These are phyloP conservation scores for Pneumocystis wakefieldiae DNA, from an alignment of 1,139 yeast genomes.

Conservation along the genomic window DNA sequence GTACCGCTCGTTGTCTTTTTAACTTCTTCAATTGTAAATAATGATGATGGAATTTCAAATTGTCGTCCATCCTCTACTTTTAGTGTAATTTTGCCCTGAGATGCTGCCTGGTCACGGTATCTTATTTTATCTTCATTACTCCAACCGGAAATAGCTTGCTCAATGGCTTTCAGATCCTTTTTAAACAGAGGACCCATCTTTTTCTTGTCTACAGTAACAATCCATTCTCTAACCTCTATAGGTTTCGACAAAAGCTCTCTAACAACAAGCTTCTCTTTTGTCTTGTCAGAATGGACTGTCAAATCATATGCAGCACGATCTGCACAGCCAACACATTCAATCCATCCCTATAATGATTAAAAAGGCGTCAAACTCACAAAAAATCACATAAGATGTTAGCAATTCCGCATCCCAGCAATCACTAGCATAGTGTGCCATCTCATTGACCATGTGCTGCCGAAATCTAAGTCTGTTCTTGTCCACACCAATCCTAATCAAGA, in stretches of 20 bases:
- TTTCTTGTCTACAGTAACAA: conserved; percentile 79
- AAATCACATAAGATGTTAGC: conserved; percentile 51
- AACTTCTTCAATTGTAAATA: conserved; percentile 54
- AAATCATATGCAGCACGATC: conserved; percentile 97
- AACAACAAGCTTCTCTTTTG: conserved; percentile 87
- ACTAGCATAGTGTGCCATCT: conserved; percentile 99
- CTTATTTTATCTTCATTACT: conserved; percentile 77
- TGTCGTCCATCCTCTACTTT: conserved; percentile 38
- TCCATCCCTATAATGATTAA: conserved; percentile 50
- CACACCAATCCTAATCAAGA: conserved; percentile 79
- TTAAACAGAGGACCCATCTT: conserved; percentile 95
- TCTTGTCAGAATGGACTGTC: conserved; percentile 86
- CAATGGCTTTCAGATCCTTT: conserved; percentile 88
- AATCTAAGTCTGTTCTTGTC: conserved; percentile 72
- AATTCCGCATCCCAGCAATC: conserved; percentile 99
- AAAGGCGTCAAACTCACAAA: neutral
- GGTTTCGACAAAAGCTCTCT: conserved; percentile 83
- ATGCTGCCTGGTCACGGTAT: conserved; percentile 51
- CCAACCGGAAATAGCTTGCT: conserved; percentile 58
- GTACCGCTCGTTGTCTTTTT: neutral
- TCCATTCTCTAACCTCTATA: conserved; percentile 62
- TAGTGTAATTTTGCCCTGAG: conserved; percentile 50
- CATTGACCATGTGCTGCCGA: conserved; percentile 97
- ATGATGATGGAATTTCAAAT: conserved; percentile 53
- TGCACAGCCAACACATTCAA: conserved; percentile 99